Base-by-base conservation (phyloP, 768 basidiomycete genomes). In the Chiua virens region DNA sequence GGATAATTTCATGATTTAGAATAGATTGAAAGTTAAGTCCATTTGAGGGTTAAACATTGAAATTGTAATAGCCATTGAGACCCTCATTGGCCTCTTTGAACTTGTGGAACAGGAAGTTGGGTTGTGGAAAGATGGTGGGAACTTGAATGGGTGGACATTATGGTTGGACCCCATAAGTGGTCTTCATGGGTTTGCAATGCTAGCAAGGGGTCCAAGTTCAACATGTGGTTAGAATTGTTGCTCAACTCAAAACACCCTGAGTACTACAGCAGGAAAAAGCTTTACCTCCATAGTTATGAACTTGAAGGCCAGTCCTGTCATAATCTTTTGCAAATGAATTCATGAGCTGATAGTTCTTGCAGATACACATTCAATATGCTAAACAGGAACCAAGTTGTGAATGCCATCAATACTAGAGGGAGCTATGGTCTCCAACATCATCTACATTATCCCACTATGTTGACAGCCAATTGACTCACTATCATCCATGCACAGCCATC, bases 291-390 rank as follows among this genome's bases (percentile, higher is more conserved):
- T 53, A 85, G 82, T 55, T 89, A 89, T 54, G 87, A 89, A n/a
- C n/a, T n/a, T n/a, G n/a, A 58, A 74, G 85, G 85, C 79, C 32
- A 42, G 74, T 57, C 14, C 1, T 5, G 22, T 41, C 30, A 11
- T 8, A 21, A n/a, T n/a, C n/a, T n/a, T n/a, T n/a, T 14, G 10
- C 28, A 13, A 0, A 20, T 18, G 45, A 13, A n/a, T 28, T 18
- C 17, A 18, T 8, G n/a, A 27, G 18, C 23, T 44, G 23, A 35
- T 43, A 11, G 9, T 18, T 28, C 22, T 8, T 47, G 6, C 52
- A 89, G 87, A 60, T 89, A 89, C 60, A 86, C 87, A 0, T 84
- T 81, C 61, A 90, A 90, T 59, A 75, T 86, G 25, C 85, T 87
- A 4, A 86, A 88, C 61, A 88, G 87, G 5, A 87, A 86, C 58